Evolutionary conservation across 2,329 filamentous ascomycete species (phyloP).

Genomic region (Coniochaeta sp.): DNA sequence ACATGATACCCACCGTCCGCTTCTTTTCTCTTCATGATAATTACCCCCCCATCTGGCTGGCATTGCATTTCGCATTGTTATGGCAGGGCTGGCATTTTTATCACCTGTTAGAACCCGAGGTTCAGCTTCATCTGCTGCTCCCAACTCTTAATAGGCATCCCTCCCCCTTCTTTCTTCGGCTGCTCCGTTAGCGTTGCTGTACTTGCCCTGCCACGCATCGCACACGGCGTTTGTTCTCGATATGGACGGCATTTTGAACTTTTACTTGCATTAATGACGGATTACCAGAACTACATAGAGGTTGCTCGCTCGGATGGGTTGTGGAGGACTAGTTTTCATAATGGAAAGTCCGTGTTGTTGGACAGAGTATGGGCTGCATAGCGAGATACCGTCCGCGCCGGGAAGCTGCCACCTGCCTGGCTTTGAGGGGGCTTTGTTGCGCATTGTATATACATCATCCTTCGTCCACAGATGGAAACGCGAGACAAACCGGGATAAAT

Average conservation of each 20-base stretch:
- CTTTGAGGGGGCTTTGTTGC: background rate
- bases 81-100: background rate
- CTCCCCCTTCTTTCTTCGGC: background rate
- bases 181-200: background rate
- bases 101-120: background rate
- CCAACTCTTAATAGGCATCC: background rate
- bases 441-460: background rate
- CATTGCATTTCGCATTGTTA: background rate
- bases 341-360: background rate
- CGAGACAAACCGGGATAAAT: background rate
- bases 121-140: background rate
- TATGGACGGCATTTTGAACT: background rate
- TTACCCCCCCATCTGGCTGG: background rate
- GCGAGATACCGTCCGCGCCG: background rate
- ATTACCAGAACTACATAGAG: background rate
- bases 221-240: background rate
- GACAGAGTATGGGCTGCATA: background rate
- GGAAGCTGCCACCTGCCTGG: background rate
- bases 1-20: constrained; percentile 1
- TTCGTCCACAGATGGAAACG: background rate
- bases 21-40: background rate
- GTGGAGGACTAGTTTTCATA: background rate
- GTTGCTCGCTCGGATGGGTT: background rate
- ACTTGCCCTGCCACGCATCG: background rate
- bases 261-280: background rate